Evolutionary conservation across 108 stramenopile species (phyloP).

Genomic region (Cylindrotheca closterium): DNA sequence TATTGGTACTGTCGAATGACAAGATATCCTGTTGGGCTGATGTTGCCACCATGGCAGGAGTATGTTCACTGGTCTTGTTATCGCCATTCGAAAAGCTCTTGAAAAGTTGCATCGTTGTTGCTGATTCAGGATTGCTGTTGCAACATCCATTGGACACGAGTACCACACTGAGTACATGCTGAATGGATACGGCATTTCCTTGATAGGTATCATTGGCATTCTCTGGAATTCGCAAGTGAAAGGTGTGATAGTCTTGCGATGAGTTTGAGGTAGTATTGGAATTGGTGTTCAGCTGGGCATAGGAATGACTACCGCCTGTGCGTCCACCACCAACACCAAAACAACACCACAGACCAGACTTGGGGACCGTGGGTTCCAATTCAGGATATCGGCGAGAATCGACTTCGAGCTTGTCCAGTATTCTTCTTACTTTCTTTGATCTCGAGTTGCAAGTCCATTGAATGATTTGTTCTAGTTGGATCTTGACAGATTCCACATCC

Average conservation of each 20-base stretch:
- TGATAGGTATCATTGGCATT: slow-evolving; percentile 15
- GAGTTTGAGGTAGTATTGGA: no score
- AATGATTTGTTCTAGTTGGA: slow-evolving; percentile 10
- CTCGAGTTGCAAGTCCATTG: slow-evolving; percentile 23
- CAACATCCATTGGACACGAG: slow-evolving; percentile 26
- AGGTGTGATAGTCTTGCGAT: slow-evolving; percentile 2
- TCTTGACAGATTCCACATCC: not conserved
- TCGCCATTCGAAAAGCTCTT: not conserved
- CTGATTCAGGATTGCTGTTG: slow-evolving; percentile 23
- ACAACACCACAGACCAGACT: not conserved
- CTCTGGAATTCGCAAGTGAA: not conserved
- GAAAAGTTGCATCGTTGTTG: slow-evolving; percentile 12
- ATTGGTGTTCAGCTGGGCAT: not conserved
- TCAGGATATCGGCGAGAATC: slow-evolving; percentile 19
- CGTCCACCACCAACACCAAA: not conserved
- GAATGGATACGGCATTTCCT: slow-evolving; percentile 11
- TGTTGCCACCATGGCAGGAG: not conserved
- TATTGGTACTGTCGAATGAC: not conserved
- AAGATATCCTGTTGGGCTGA: not conserved
- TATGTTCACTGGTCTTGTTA: not conserved
- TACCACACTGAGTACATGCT: slow-evolving; percentile 11
- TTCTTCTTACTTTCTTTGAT: not conserved
- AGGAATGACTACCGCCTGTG: not conserved
- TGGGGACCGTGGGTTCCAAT: slow-evolving; percentile 1
- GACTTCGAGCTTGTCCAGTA: slow-evolving; percentile 2